These are phyloP conservation scores for Russula griseocarnosa DNA, from an alignment of 768 basidiomycete species.

Conservation along the genomic window DNA sequence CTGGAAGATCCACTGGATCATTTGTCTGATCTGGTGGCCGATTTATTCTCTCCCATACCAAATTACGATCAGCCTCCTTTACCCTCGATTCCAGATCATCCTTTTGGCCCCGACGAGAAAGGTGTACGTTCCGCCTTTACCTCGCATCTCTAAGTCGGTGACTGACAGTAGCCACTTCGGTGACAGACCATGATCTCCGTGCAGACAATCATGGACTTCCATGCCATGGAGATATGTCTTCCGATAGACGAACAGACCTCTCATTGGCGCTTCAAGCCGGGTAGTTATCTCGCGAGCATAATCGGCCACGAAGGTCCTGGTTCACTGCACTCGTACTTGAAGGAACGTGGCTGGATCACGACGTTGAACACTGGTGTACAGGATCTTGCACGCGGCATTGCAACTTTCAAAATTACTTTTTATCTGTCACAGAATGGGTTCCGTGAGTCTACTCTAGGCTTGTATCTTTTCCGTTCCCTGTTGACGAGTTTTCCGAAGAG, in stretches of 20 bases:
- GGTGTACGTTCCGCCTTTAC: slow-evolving; percentile 49
- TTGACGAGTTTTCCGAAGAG: slow-evolving; percentile 41
- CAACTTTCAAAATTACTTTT: slow-evolving; percentile 81
- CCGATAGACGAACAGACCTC: slow-evolving; percentile 69
- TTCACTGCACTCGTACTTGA: slow-evolving; percentile 86
- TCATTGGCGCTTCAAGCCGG: slow-evolving; percentile 76
- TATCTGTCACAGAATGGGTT: slow-evolving; percentile 83
- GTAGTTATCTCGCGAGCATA: slow-evolving; percentile 70
- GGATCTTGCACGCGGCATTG: slow-evolving; percentile 74
- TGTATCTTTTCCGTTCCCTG: slow-evolving; percentile 9
- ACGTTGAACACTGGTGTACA: slow-evolving; percentile 66
- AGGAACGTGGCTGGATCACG: slow-evolving; percentile 83
- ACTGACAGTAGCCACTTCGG: slow-evolving; percentile 24
- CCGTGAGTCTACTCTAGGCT: slow-evolving; percentile 45
- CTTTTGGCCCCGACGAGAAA: slow-evolving; percentile 66
- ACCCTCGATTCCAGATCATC: slow-evolving; percentile 66
- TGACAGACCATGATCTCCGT: slow-evolving; percentile 70
- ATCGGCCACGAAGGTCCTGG: slow-evolving; percentile 92
- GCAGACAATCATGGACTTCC: slow-evolving; percentile 87
- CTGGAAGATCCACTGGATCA: slow-evolving; percentile 69
- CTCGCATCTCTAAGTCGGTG: background rate
- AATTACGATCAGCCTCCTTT: slow-evolving; percentile 60
- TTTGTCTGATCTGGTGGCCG: slow-evolving; percentile 57
- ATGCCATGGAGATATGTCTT: slow-evolving; percentile 78
- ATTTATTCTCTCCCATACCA: slow-evolving; percentile 64